A percentile compares a stretch with the other conserved stretches of the same genome.
Conservation (phyloP, 2,329 filamentous ascomycete species). For the Talaromyces pinophilus region DNA sequence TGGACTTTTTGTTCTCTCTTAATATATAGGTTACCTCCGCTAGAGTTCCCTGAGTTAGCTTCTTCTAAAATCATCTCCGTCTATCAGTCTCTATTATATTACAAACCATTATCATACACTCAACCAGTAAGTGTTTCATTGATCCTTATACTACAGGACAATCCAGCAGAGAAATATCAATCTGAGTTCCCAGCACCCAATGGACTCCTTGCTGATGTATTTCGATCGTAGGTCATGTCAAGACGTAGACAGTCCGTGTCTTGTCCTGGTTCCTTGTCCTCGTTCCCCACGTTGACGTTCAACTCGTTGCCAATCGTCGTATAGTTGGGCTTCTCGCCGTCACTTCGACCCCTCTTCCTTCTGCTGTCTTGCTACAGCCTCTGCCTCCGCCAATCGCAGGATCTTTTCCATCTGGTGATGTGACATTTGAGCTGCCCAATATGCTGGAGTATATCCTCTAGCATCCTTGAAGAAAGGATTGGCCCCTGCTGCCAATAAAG, state of each 20-base stretch:
- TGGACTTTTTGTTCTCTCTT: not conserved
- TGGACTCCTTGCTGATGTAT: not conserved
- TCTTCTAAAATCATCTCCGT: not conserved
- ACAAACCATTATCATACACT: not conserved
- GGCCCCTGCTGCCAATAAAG: not conserved
- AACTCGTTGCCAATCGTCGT: not conserved
- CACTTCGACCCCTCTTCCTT: not conserved
- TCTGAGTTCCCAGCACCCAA: not conserved
- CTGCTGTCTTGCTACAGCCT: not conserved
- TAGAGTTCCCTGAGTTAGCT: not conserved
- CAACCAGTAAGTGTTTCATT: not conserved
- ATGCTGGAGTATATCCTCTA: not conserved
- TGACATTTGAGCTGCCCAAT: slow-evolving; percentile 5
- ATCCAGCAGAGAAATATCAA: not conserved
- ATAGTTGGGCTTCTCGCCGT: not conserved
- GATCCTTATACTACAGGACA: not conserved
- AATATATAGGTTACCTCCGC: not conserved
- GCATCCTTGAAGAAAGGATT: not conserved
- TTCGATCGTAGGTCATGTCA: not conserved
- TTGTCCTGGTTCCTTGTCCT: not conserved
- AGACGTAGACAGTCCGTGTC: too few species aligned
- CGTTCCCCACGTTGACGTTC: too few species aligned
- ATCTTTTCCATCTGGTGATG: not conserved
- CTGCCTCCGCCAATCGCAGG: not conserved
- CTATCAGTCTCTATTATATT: not conserved